Conservation (phyloP, 2,329 filamentous ascomycete species). For the Whalleya microplaca region DNA sequence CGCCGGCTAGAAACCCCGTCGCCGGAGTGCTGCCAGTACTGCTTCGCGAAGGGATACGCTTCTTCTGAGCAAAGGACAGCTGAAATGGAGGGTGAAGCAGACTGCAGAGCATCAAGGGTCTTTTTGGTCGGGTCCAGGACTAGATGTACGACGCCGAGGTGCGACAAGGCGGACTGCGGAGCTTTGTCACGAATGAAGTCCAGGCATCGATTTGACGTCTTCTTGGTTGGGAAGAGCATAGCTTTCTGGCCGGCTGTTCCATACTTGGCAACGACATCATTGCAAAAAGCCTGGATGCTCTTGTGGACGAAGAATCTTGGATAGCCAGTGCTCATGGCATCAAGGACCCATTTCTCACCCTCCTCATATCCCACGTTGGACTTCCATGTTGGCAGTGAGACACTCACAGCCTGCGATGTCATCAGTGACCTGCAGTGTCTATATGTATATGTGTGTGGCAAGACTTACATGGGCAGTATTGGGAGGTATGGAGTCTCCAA, state of each 20-base stretch:
- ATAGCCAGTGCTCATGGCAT: conserved; percentile 87
- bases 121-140: conserved; percentile 61
- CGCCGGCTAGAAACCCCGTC: conserved; percentile 90
- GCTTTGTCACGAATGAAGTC: conserved; percentile 70
- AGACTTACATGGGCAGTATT: conserved; percentile 76
- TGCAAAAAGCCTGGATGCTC: conserved; percentile 74
- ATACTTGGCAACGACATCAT: conserved; percentile 67
- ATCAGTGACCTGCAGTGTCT: not conserved
- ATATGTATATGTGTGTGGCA: not conserved
- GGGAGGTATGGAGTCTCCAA: conserved; percentile 75
- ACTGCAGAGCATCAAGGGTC: conserved; percentile 54
- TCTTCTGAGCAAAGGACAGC: conserved; percentile 73
- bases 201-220: conserved; percentile 71
- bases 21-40: conserved; percentile 96
- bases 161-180: conserved; percentile 51
- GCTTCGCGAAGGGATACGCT: conserved; percentile 75
- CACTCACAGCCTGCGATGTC: conserved; percentile 78
- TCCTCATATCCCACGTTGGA: conserved; percentile 94
- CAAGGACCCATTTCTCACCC: conserved; percentile 83
- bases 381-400: conserved; percentile 91
- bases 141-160: conserved; percentile 64
- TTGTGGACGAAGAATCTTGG: conserved; percentile 95
- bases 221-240: conserved; percentile 79
- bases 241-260: conserved; percentile 67
- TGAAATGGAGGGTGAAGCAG: conserved; percentile 63